Evolutionary conservation across 2,329 filamentous ascomycete species (phyloP).

Genomic region (Penicillium sp.): DNA sequence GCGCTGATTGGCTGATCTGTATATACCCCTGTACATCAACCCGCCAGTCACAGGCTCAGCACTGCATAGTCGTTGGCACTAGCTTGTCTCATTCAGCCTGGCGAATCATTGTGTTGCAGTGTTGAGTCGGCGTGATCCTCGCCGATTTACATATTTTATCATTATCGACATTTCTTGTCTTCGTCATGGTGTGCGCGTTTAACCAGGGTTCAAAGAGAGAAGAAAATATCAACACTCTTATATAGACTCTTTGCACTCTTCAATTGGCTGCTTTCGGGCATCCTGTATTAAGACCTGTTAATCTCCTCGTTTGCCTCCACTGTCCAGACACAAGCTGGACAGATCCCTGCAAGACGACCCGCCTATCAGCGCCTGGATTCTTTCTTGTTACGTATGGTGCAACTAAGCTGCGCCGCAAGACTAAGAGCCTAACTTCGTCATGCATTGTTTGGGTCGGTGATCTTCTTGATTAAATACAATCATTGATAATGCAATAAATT

Average conservation of each 20-base stretch:
- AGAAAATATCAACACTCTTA: not conserved
- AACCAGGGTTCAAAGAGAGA: not conserved
- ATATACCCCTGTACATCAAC: not conserved
- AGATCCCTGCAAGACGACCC: not conserved
- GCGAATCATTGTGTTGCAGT: not conserved
- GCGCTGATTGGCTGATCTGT: slow-evolving; percentile 1
- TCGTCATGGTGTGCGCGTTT: not conserved
- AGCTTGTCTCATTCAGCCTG: not conserved
- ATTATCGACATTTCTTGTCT: not conserved
- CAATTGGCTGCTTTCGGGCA: not conserved
- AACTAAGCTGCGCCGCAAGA: not conserved
- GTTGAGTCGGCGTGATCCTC: not conserved
- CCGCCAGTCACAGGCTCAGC: slow-evolving; percentile 1
- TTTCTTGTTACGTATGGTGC: not conserved
- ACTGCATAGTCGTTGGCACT: not conserved
- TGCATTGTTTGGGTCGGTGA: not conserved
- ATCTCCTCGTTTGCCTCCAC: not conserved
- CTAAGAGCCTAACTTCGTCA: not conserved
- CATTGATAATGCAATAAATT: not conserved
- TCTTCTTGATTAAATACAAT: not conserved
- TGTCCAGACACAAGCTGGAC: not conserved
- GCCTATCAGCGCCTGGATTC: not conserved
- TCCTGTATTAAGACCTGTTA: not conserved
- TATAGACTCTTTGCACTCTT: not conserved
- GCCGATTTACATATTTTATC: not conserved